Percentiles rank a stretch among this genome's conserved stretches.
Conservation (phyloP, 129 eudicot genomes). For the Gnaphalium uliginosum region DNA sequence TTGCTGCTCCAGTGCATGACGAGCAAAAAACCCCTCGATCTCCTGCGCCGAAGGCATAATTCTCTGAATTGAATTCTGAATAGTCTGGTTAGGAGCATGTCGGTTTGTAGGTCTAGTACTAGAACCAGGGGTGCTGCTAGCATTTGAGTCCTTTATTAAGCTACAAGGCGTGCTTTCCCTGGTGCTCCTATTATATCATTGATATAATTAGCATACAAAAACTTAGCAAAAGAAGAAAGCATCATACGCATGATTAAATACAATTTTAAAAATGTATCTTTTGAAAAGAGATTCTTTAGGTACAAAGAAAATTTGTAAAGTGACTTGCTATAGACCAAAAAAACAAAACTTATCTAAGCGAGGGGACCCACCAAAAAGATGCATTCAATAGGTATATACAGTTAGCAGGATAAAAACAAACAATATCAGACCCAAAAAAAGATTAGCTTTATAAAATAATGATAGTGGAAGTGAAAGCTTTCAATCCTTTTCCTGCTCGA, state of each 20-base stretch:
- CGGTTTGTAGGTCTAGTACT: conserved; percentile 48
- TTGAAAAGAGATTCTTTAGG: conserved; percentile 14
- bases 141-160: conserved; percentile 59
- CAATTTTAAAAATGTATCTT: background rate
- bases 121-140: conserved; percentile 61
- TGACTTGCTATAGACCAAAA: background rate
- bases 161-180: conserved; percentile 96
- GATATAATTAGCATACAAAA: conserved; percentile 15
- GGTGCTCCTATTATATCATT: conserved; percentile 62
- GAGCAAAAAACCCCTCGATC: conserved; percentile 71
- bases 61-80: conserved; percentile 38
- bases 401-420: conserved; percentile 39
- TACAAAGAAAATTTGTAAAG: conserved; percentile 1
- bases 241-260: background rate
- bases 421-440: conserved; percentile 34
- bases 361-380: conserved; percentile 43
- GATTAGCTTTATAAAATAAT: conserved; percentile 29
- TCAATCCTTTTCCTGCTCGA: conserved; percentile 25
- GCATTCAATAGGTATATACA: conserved; percentile 31
- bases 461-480: conserved; percentile 40
- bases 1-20: conserved; percentile 66
- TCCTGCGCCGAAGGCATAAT: conserved; percentile 68
- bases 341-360: conserved; percentile 20
- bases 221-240: background rate
- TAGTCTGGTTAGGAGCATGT: conserved; percentile 35